These are phyloP conservation scores for Pythium myriotylum DNA, from an alignment of 352 stramenopile genomes.

Conservation along the genomic window DNA sequence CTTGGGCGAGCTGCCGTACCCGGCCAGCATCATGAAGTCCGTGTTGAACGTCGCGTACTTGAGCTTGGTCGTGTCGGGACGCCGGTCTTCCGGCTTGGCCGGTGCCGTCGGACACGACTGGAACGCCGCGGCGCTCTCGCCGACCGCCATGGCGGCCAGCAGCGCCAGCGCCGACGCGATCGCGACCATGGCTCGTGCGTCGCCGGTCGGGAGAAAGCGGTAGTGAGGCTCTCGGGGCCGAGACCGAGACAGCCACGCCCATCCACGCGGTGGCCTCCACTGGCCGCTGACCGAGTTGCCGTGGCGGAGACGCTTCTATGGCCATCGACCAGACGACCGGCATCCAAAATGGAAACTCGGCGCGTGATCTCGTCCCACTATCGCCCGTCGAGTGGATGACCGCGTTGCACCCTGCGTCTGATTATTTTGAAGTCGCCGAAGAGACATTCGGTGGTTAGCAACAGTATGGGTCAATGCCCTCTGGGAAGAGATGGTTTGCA, in stretches of 20 bases:
- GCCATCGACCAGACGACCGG: background rate
- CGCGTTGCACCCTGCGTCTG: slow-evolving; percentile 4
- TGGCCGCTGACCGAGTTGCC: background rate
- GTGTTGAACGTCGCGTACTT: slow-evolving; percentile 38
- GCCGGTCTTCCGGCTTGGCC: slow-evolving; percentile 30
- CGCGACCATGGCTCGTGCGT: too few relatives aligned
- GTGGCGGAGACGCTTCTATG: background rate
- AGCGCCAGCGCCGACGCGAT: too few relatives aligned
- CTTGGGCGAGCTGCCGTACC: slow-evolving; percentile 20
- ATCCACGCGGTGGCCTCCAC: background rate
- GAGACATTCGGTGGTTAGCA: slow-evolving; percentile 1
- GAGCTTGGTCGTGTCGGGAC: slow-evolving; percentile 34
- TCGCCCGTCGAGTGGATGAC: background rate
- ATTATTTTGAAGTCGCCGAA: slow-evolving; percentile 1
- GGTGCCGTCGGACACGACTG: slow-evolving; percentile 28
- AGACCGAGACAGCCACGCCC: background rate
- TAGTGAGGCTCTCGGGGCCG: too few relatives aligned
- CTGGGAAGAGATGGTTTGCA: background rate
- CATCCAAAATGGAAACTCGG: background rate
- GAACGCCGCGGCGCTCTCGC: slow-evolving; percentile 14
- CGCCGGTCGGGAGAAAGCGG: too few relatives aligned
- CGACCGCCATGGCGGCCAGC: too few relatives aligned
- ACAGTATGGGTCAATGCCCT: background rate
- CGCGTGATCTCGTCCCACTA: slow-evolving; percentile 1
- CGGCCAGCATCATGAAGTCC: slow-evolving; percentile 31